These are phyloP conservation scores for Candida cerambycidarum DNA, from an alignment of 805 yeast species.

Conservation along the genomic window DNA sequence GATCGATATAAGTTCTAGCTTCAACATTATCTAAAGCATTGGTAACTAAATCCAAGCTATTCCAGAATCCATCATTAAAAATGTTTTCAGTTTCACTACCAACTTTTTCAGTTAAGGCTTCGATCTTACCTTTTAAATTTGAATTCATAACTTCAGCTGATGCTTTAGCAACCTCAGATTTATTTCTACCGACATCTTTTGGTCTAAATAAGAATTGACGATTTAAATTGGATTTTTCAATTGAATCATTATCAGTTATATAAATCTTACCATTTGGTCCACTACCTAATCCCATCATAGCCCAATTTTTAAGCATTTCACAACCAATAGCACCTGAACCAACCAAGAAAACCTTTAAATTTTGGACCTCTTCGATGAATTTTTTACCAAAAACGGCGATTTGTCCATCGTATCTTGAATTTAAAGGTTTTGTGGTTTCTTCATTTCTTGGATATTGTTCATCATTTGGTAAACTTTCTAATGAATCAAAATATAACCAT, in stretches of 20 bases:
- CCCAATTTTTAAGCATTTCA: conserved; percentile 98
- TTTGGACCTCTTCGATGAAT: conserved; percentile 71
- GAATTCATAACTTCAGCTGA: conserved; percentile 89
- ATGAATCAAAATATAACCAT: conserved; percentile 88
- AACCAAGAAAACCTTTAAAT: conserved; percentile 82
- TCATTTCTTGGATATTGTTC: conserved; percentile 61
- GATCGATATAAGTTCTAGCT: conserved; percentile 96
- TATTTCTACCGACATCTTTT: conserved; percentile 87
- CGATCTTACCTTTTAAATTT: conserved; percentile 73
- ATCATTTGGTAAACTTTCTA: conserved; percentile 79
- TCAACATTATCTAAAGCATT: conserved; percentile 97
- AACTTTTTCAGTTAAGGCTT: conserved; percentile 78
- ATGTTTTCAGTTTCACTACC: conserved; percentile 90
- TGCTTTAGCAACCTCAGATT: conserved; percentile 84
- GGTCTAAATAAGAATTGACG: conserved; percentile 96
- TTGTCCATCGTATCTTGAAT: conserved; percentile 89
- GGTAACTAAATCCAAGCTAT: conserved; percentile 79
- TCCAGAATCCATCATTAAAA: conserved; percentile 87
- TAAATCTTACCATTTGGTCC: conserved; percentile 84
- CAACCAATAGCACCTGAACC: conserved; percentile 99
- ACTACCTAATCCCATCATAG: conserved; percentile 90
- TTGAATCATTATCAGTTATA: conserved; percentile 92
- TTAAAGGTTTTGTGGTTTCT: conserved; percentile 70
- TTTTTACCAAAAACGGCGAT: conserved; percentile 89
- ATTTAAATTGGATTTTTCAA: conserved; percentile 93